phyloP scores from a whole-genome alignment of 768 basidiomycete genomes.

The Ephemerocybe angulata region DNA sequence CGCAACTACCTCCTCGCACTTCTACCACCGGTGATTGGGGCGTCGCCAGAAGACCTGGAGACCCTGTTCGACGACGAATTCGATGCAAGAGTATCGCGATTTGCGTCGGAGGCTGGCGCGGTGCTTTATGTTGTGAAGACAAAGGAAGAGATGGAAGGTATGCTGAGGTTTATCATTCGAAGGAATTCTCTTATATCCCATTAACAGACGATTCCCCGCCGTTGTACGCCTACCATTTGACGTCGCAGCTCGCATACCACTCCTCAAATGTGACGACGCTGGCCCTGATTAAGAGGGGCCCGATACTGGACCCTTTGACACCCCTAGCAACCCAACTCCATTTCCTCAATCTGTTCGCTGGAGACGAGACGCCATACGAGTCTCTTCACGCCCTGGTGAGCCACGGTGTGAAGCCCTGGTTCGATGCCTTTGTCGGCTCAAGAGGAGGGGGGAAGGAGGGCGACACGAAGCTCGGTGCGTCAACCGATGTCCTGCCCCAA shows the following conservation, averaged over 20 bases:
- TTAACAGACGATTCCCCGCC: slow-evolving; percentile 59
- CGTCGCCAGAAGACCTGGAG: slow-evolving; percentile 59
- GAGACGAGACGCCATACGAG: slow-evolving; percentile 90
- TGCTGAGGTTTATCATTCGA: slow-evolving; percentile 14
- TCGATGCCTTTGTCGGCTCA: slow-evolving; percentile 93
- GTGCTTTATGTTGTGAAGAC: slow-evolving; percentile 82
- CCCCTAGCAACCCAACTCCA: slow-evolving; percentile 86
- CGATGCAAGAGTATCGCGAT: slow-evolving; percentile 69
- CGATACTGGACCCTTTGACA: slow-evolving; percentile 72
- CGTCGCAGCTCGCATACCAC: slow-evolving; percentile 75
- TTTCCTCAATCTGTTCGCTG: slow-evolving; percentile 87
- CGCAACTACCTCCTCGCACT: slow-evolving; percentile 66
- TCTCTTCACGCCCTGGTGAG: slow-evolving; percentile 94
- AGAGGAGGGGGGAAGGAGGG: slow-evolving; percentile 70
- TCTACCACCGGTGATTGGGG: slow-evolving; percentile 81
- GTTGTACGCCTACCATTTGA: slow-evolving; percentile 64
- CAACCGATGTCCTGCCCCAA: too few species aligned
- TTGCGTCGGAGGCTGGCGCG: slow-evolving; percentile 71
- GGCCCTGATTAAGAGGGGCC: slow-evolving; percentile 90
- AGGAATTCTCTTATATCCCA: slow-evolving; percentile 4
- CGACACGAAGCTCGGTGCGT: slow-evolving; percentile 86
- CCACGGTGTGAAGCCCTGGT: slow-evolving; percentile 95
- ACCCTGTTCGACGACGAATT: slow-evolving; percentile 70
- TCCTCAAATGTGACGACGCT: slow-evolving; percentile 79
- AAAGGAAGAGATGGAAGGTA: slow-evolving; percentile 73